Percentiles rank a stretch among this genome's conserved stretches.
phyloP scores from a whole-genome alignment of 108 stramenopile species.

The Fistulifera solaris region DNA sequence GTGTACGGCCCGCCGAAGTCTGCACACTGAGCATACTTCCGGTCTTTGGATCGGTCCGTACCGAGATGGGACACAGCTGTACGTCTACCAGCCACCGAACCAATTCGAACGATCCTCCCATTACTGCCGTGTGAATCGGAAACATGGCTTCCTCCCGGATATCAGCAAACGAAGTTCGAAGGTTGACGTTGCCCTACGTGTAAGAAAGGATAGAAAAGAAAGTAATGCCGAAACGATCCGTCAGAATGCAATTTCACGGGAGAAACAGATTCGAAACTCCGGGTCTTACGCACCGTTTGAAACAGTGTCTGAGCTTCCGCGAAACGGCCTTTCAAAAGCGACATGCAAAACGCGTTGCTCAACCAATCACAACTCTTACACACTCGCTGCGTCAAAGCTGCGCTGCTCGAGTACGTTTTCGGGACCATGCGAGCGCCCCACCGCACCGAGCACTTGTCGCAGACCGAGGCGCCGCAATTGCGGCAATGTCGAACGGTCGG shows the following conservation, averaged over 20 bases:
- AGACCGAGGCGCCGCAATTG: slow-evolving; percentile 61
- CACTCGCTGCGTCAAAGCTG: slow-evolving; percentile 17
- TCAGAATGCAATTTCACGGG: neutral
- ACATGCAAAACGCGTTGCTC: slow-evolving; percentile 54
- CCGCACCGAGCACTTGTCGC: slow-evolving; percentile 35
- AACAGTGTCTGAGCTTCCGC: slow-evolving; percentile 36
- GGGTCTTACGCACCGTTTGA: slow-evolving; percentile 18
- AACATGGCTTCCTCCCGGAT: slow-evolving; percentile 48
- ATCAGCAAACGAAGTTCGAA: slow-evolving; percentile 57
- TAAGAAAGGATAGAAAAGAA: neutral
- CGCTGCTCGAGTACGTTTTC: slow-evolving; percentile 39
- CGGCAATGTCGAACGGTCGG: slow-evolving; percentile 29
- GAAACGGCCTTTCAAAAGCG: slow-evolving; percentile 52
- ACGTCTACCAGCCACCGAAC: slow-evolving; percentile 71
- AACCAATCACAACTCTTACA: slow-evolving; percentile 60
- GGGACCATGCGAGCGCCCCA: slow-evolving; percentile 61
- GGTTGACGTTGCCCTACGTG: slow-evolving; percentile 52
- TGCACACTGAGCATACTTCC: slow-evolving; percentile 18
- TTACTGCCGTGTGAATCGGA: slow-evolving; percentile 63
- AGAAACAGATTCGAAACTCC: neutral
- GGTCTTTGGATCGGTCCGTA: slow-evolving; percentile 12
- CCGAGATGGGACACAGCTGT: slow-evolving; percentile 56
- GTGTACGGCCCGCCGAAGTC: slow-evolving; percentile 23
- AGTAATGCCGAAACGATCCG: neutral
- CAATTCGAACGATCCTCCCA: slow-evolving; percentile 51